Conservation (phyloP, 768 basidiomycete genomes). For the Gelatoporia subvermispora region DNA sequence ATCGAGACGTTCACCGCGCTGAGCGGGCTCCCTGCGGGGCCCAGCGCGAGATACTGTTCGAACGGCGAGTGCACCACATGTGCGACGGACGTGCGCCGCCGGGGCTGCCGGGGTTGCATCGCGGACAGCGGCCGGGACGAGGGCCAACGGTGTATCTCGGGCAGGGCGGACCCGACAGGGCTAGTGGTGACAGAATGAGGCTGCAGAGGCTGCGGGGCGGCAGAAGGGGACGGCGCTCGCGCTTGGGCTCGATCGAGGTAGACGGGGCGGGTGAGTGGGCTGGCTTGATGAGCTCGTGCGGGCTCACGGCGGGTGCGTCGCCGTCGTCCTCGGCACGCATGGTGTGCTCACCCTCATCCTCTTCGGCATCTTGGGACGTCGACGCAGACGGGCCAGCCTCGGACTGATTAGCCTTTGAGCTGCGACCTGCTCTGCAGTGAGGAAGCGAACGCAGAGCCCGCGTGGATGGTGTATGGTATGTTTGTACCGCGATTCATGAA, state of each 20-base stretch:
- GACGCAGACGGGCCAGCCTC: conserved; percentile 30
- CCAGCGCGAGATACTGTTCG: conserved; percentile 13
- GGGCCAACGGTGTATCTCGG: conserved; percentile 19
- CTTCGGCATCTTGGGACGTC: conserved; percentile 32
- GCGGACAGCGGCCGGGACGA: conserved; percentile 5
- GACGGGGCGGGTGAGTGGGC: conserved; percentile 6
- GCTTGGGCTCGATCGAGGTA: conserved; percentile 8
- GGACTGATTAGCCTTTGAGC: conserved; percentile 51
- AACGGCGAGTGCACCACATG: conserved; percentile 24
- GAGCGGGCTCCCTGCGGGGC: conserved; percentile 10
- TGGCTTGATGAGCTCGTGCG: conserved; percentile 20
- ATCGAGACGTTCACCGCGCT: conserved; percentile 23
- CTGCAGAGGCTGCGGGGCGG: conserved; percentile 16
- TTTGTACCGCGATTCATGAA: conserved; percentile 96
- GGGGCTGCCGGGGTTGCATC: conserved; percentile 16
- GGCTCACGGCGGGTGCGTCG: too few relatives aligned
- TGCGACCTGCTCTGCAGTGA: conserved; percentile 93
- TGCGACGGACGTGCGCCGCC: conserved; percentile 16
- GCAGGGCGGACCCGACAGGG: conserved; percentile 19
- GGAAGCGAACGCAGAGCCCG: conserved; percentile 95
- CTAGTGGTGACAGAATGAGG: conserved; percentile 20
- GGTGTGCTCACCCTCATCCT: conserved; percentile 31
- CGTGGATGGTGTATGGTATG: conserved; percentile 97
- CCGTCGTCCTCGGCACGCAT: conserved; percentile 12
- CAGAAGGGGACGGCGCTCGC: conserved; percentile 5